Evolutionary conservation across 352 stramenopile species (phyloP).

Genomic region (Globisporangium cylindrosporum): DNA sequence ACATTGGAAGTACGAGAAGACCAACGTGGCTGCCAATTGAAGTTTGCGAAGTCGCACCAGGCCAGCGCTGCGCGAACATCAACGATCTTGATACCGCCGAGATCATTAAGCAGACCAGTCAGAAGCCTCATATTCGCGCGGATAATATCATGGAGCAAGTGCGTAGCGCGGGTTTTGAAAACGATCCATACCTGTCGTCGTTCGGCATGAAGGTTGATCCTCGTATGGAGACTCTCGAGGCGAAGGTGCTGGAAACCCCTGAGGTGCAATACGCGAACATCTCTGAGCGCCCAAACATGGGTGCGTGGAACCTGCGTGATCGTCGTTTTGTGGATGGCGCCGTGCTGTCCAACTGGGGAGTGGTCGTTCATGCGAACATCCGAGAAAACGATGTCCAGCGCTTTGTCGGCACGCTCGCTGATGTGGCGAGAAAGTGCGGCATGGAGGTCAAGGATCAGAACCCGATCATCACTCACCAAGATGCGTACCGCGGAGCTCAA

Average conservation of each 20-base stretch:
- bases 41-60: neutral
- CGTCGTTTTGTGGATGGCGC: neutral
- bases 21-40: neutral
- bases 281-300: constrained; percentile 1
- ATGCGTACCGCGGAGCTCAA: neutral
- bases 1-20: neutral
- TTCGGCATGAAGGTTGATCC: neutral
- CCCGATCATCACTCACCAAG: neutral
- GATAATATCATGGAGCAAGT: neutral
- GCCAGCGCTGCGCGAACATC: neutral
- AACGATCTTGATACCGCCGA: neutral
- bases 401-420: neutral
- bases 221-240: neutral
- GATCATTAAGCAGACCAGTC: constrained; percentile 1
- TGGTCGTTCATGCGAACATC: neutral
- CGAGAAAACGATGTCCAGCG: neutral
- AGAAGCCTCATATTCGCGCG: neutral
- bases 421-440: neutral
- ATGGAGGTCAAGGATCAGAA: neutral
- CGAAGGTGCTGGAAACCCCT: neutral
- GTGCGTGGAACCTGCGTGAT: neutral
- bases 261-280: neutral
- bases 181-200: neutral
- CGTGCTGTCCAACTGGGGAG: neutral
- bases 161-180: neutral